Evolutionary conservation across 768 basidiomycete genomes (phyloP), one percentile per base, ranked within the genome.

Genomic region (Neoboletus brunneissimus): DNA sequence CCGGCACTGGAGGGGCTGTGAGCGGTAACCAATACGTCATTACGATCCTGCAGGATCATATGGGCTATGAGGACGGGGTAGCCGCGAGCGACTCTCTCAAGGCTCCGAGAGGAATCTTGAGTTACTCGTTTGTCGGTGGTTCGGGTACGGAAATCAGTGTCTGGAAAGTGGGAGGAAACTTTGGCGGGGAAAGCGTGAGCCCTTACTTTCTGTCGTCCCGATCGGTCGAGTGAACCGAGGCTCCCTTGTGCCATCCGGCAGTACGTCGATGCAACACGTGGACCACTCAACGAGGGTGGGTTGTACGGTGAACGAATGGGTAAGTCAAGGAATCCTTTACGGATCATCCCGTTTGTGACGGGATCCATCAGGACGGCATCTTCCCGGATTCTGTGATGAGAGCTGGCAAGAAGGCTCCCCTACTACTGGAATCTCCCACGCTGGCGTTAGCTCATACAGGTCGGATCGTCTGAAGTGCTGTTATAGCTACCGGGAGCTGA

Each of bases 251-350:
- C 34, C 37, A 6, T 44, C 38, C 2, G 48, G n/a, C 27, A 81
- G 78, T 81, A 79, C 59, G 66, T 68, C 31, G 83, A 86, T 63
- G 73, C 55, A 22, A 69, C 72, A 23, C 77, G 85, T 18, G 84
- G 84, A 6, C 74, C 81, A n/a, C 67, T 82, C 54, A 85, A 86
- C 57, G 83, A 84, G 64, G 84, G 84, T 10, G 84, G 84, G 2
- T 63, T 83, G 2, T 83, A 77, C 54, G 81, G 72, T 15, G 83
- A 85, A 66, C 76, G 84, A 18, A 76, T 79, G 73, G 81, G 63
- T 54, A 43, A 51, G 44, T 31, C 27, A 27, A 53, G 18, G 6
- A n/a, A n/a, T 4, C 0, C 15, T 46, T 37, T 25, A 20, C 22
- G 6, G 18, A 15, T 18, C 16, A 12, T 34, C 16, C 16, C 34